Base-by-base conservation (phyloP, 164 flowering plant genomes). In the Brasenia schreberi region DNA sequence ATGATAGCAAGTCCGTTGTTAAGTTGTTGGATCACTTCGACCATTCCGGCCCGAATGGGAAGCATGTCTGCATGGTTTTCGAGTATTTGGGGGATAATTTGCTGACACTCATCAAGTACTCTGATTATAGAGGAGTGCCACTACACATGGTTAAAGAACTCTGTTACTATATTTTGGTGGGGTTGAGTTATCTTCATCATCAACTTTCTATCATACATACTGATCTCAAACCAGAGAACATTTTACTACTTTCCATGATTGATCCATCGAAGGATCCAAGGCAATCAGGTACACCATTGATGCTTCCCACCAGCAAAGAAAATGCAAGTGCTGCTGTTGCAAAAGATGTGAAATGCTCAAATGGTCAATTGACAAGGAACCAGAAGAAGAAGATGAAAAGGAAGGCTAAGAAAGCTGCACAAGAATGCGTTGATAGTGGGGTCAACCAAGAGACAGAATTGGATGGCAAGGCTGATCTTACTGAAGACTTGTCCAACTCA, bases 51-150 rank as follows among this genome's bases (percentile, higher is more conserved):
- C 97, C 96, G 4, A 88, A 90, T 77, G 98, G 98, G 61, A 89
- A 90, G 73, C 98, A 92, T 78, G 90, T 92, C 18, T 92, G 98
- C 75, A 90, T 90, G 96, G 92, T 90, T 44, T 90, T 92, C 72
- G 97, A 92, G 83, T 90, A 85, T 63, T 69, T 92, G 71, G 98
- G 98, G 5, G 97, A 90, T 73, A 92, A 90, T 76, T 84, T 92
- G 18, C 68, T 92, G 71, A 87, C 91, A 0, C 86, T 92, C 53
- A 88, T 92, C n/a, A 88, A 90, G 78, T 90, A 90, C 63, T 65
- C 77, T 11, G 85, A 83, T 70, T 92, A 90, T 61, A 81, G 81
- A 23, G 98, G 97, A 17, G 23, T 90, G 67, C 92, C 96, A 0
- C 68, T 88, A 19, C 81, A 76, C 53, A 83, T 63, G 87, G 97